These are phyloP conservation scores for Verbascum thapsus DNA, from an alignment of 257 asterid species.

Conservation along the genomic window DNA sequence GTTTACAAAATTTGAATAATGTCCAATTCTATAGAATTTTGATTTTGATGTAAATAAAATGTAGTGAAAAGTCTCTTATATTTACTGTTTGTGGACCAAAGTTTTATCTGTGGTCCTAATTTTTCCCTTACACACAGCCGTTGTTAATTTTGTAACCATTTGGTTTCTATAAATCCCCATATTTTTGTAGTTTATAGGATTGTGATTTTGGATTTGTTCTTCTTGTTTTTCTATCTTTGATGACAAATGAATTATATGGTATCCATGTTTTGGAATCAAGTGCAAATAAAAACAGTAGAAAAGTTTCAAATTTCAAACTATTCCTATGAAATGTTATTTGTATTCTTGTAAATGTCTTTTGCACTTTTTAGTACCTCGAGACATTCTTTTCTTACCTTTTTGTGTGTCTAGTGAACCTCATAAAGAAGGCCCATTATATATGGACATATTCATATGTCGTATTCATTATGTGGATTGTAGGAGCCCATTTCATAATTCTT, in stretches of 20 bases:
- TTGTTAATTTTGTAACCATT: background rate
- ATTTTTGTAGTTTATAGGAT: too few relatives aligned
- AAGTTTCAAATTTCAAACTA: conserved; percentile 31
- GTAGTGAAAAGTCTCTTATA: too few relatives aligned
- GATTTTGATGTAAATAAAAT: too few relatives aligned
- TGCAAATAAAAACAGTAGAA: conserved; percentile 14
- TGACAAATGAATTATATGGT: too few relatives aligned
- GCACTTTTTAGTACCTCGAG: conserved; percentile 24
- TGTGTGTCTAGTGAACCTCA: background rate
- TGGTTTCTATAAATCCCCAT: too few relatives aligned
- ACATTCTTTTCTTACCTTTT: too few relatives aligned
- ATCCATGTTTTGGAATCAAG: conserved; percentile 17
- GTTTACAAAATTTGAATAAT: background rate
- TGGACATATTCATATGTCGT: too few relatives aligned
- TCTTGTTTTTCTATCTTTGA: too few relatives aligned
- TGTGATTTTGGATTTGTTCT: too few relatives aligned
- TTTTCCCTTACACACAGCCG: background rate
- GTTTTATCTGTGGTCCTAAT: conserved; percentile 19
- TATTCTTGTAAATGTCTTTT: background rate
- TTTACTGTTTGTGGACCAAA: background rate
- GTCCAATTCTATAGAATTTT: background rate
- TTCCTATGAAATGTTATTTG: background rate
- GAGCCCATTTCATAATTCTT: background rate
- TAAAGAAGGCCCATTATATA: too few relatives aligned
- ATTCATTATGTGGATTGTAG: too few relatives aligned